phyloP scores from a whole-genome alignment of 495 filamentous ascomycete genomes.

The Podospora appendiculata region DNA sequence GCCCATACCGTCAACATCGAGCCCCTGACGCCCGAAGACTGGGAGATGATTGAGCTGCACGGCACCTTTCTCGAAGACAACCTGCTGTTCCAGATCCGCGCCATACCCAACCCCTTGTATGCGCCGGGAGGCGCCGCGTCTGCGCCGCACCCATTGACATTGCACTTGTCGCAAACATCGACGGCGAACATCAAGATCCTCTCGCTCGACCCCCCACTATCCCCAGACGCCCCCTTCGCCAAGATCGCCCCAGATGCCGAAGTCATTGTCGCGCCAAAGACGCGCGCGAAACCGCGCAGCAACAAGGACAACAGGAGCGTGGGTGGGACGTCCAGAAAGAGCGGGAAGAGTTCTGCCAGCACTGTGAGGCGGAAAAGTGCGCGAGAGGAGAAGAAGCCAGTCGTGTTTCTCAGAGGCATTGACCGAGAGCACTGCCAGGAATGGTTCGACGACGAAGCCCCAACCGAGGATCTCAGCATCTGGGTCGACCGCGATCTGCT shows the following conservation, averaged over 20 bases:
- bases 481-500: conserved; percentile 80
- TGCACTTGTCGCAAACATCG: conserved; percentile 92
- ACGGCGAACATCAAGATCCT: conserved; percentile 85
- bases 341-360: conserved; percentile 65
- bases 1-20: conserved; percentile 94
- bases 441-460: conserved; percentile 61
- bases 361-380: conserved; percentile 54
- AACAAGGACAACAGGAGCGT: conserved; percentile 62
- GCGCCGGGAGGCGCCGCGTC: conserved; percentile 35
- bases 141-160: conserved; percentile 67
- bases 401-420: conserved; percentile 70
- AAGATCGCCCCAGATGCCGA: conserved; percentile 92
- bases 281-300: conserved; percentile 37
- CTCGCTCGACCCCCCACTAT: conserved; percentile 64
- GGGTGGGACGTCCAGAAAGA: conserved; percentile 57
- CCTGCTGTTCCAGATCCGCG: conserved; percentile 85
- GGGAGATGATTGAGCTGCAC: conserved; percentile 98
- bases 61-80: conserved; percentile 92
- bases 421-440: conserved; percentile 57
- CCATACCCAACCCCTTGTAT: conserved; percentile 76
- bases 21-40: conserved; percentile 87
- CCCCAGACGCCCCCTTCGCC: conserved; percentile 67
- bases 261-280: conserved; percentile 93
- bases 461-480: conserved; percentile 57
- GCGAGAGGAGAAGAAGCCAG: conserved; percentile 52